Percentiles rank a stretch among this genome's conserved stretches.
phyloP scores from a whole-genome alignment of 805 yeast species.

The Zygotorulaspora florentina region DNA sequence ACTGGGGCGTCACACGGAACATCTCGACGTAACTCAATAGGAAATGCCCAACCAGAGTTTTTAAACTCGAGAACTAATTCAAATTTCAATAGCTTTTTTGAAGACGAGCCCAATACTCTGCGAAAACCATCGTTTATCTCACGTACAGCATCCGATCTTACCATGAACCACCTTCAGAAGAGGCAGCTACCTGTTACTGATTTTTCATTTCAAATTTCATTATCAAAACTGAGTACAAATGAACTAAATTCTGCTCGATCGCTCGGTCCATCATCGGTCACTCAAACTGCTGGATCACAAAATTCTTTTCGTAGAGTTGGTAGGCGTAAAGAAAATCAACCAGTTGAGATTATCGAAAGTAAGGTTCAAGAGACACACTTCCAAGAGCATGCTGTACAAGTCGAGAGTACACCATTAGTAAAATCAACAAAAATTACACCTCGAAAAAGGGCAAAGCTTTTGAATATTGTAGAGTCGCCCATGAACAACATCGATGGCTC shows the following conservation, averaged over 20 bases:
- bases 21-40: background rate
- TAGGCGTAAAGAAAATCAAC: constrained; percentile 18
- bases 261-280: background rate
- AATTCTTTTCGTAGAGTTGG: constrained; percentile 33
- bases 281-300: background rate
- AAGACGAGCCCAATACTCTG: constrained; percentile 14
- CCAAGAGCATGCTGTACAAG: constrained; percentile 19
- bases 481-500: background rate
- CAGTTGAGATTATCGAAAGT: background rate
- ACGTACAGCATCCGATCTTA: constrained; percentile 29
- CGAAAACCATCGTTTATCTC: constrained; percentile 20
- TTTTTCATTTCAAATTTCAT: constrained; percentile 8
- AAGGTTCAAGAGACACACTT: background rate
- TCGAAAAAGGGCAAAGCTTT: constrained; percentile 13
- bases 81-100: constrained; percentile 26
- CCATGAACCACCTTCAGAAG: constrained; percentile 28
- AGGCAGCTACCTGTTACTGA: constrained; percentile 30
- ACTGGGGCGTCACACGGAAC: constrained; percentile 2
- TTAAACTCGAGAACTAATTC: constrained; percentile 22
- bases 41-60: constrained; percentile 7
- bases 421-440: constrained; percentile 20
- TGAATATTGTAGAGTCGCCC: constrained; percentile 30
- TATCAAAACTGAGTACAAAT: background rate
- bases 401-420: constrained; percentile 31
- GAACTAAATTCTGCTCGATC: background rate